Evolutionary conservation across 306 rosid genomes (phyloP), one percentile per base, ranked within the genome.

Genomic region (Psophocarpus tetragonolobus): DNA sequence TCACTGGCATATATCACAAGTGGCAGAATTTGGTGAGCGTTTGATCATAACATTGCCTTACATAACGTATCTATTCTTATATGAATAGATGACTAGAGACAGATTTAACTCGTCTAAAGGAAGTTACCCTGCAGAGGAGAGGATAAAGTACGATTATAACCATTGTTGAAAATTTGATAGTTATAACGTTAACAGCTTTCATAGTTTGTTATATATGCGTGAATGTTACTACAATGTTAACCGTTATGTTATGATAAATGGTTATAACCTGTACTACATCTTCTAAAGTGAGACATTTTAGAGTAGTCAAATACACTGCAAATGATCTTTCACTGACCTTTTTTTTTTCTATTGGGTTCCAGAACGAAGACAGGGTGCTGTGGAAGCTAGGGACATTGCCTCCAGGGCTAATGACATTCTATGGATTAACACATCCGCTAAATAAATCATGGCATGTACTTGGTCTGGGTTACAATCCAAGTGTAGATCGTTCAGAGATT

Each of bases 301-400:
- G 39, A 29, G 18, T 11, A 29, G 67, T 5, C 38, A 29, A 29
- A 60, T 60, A 20, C 67, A 17, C 45, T 62, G 3, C 27, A n/a
- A 58, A 53, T 12, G 0, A 27, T 74, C 42, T 20, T 57, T 73
- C 26, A 41, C 84, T 80, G 23, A 68, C 78, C 56, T 10, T 47
- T 42, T 32, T 51, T 41, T 45, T 44, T 87, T 50, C 18, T 75
- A 58, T 79, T 29, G 74, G 81, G 44, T 76, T 78, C 69, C 79
- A 95, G 99, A 95, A 95, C 60, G 97, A 91, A 87, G 98, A 92
- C 51, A 93, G 99, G 84, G 83, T 82, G 60, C 89, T 95, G 8
- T 95, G 99, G 99, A 95, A 92, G 88, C 90, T 92, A 13, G 99
- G 99, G 38, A 95, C 98, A 36, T 74, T 95, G 70, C 99, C 99